Evolutionary conservation across 2,329 filamentous ascomycete species (phyloP).

Genomic region (Aspergillus amoenus): DNA sequence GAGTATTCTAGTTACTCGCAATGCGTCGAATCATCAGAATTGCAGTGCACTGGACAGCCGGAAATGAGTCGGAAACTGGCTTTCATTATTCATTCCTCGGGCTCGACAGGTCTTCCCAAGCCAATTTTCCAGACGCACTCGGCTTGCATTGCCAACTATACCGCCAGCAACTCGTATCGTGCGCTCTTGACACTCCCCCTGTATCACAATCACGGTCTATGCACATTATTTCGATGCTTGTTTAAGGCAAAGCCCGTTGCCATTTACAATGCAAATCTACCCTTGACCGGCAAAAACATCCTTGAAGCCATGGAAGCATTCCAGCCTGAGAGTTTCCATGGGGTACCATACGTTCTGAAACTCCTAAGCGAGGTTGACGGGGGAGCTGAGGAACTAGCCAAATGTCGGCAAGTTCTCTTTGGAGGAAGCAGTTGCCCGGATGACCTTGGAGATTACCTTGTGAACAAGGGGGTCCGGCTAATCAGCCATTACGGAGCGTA

Average conservation of each 20-base stretch:
- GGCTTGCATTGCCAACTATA: conserved; percentile 50
- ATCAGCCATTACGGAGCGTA: conserved; percentile 44
- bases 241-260: conserved; percentile 51
- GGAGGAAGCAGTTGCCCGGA: conserved; percentile 60
- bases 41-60: conserved; percentile 13
- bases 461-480: conserved; percentile 51
- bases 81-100: conserved; percentile 51
- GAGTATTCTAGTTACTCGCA: not conserved
- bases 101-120: conserved; percentile 63
- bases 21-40: conserved; percentile 17
- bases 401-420: conserved; percentile 54
- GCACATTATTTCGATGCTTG: conserved; percentile 54
- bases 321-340: conserved; percentile 46
- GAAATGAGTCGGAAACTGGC: conserved; percentile 35
- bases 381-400: conserved; percentile 49
- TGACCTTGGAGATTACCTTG: conserved; percentile 56
- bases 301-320: conserved; percentile 29
- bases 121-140: conserved; percentile 59
- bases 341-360: conserved; percentile 65
- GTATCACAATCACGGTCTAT: conserved; percentile 60
- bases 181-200: conserved; percentile 57
- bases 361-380: conserved; percentile 58
- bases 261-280: conserved; percentile 56
- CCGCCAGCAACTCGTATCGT: conserved; percentile 45
- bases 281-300: conserved; percentile 53